phyloP scores from a whole-genome alignment of 805 yeast genomes.

The Tetrapisispora nanseiensis region DNA sequence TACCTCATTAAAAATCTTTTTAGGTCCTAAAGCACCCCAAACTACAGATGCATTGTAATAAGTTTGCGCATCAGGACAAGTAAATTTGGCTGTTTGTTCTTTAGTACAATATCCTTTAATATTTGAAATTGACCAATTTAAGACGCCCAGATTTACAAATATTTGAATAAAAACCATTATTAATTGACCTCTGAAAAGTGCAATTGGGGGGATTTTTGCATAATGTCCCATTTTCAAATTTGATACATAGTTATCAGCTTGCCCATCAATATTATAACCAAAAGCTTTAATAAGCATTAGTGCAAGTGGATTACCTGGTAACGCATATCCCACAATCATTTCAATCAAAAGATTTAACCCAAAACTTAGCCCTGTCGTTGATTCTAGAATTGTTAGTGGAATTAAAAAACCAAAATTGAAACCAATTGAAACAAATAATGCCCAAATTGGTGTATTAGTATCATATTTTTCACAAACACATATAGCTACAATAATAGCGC shows the following conservation, averaged over 20 bases:
- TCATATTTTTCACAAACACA: conserved; percentile 33
- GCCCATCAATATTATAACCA: conserved; percentile 53
- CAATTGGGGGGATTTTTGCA: conserved; percentile 48
- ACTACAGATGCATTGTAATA: conserved; percentile 44
- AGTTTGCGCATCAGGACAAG: conserved; percentile 33
- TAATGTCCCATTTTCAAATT: conserved; percentile 51
- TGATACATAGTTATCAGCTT: conserved; percentile 52
- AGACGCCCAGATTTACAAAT: conserved; percentile 26
- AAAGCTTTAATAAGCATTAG: conserved; percentile 42
- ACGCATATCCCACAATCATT: conserved; percentile 46
- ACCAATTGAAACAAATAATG: conserved; percentile 42
- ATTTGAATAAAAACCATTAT: conserved; percentile 27
- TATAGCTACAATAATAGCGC: conserved; percentile 33
- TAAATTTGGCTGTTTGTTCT: conserved; percentile 32
- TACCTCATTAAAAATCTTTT: conserved; percentile 43
- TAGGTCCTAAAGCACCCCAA: conserved; percentile 50
- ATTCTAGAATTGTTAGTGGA: conserved; percentile 40
- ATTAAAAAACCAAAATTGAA: conserved; percentile 42
- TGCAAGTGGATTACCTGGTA: conserved; percentile 48
- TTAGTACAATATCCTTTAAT: conserved; percentile 29
- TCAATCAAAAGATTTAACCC: conserved; percentile 47
- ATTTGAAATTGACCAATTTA: conserved; percentile 31
- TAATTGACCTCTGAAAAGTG: conserved; percentile 42
- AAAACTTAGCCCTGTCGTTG: conserved; percentile 40
- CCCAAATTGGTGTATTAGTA: conserved; percentile 51